phyloP scores from a whole-genome alignment of 495 filamentous ascomycete species.

The Penicillium soppii region DNA sequence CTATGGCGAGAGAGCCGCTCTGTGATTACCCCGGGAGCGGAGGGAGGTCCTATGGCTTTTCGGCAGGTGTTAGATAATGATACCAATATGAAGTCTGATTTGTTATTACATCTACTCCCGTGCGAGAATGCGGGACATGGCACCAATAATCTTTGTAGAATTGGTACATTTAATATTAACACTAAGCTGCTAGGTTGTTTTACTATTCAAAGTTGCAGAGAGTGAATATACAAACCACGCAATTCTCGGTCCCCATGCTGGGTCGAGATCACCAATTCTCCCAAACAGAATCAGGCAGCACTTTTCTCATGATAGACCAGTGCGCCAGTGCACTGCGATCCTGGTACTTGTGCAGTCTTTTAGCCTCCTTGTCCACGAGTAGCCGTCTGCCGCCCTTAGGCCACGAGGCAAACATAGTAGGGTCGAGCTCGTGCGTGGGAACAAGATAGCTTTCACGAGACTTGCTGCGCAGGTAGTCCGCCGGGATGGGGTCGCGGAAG shows the following conservation, averaged over 20 bases:
- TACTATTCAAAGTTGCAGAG: too few species aligned
- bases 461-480: conserved; percentile 71
- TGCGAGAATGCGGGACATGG: too few species aligned
- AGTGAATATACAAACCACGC: too few species aligned
- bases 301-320: conserved; percentile 87
- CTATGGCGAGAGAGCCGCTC: conserved; percentile 4
- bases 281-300: conserved; percentile 79
- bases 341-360: conserved; percentile 66
- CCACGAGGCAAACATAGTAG: conserved; percentile 43
- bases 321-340: conserved; percentile 74
- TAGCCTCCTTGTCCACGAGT: conserved; percentile 41
- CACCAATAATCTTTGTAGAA: too few species aligned
- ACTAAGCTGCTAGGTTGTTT: too few species aligned
- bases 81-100: conserved; percentile 30
- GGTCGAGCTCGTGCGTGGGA: conserved; percentile 70
- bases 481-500: conserved; percentile 65
- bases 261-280: conserved; percentile 76
- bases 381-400: conserved; percentile 29
- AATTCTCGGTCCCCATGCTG: too few species aligned
- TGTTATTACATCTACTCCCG: neutral
- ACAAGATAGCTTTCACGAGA: conserved; percentile 66
- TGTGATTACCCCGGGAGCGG: conserved; percentile 11
- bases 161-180: too few species aligned
- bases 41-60: conserved; percentile 19
- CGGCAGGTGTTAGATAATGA: conserved; percentile 33